Conservation (phyloP, 306 rosid species). For the Ochetophila trinervis region DNA sequence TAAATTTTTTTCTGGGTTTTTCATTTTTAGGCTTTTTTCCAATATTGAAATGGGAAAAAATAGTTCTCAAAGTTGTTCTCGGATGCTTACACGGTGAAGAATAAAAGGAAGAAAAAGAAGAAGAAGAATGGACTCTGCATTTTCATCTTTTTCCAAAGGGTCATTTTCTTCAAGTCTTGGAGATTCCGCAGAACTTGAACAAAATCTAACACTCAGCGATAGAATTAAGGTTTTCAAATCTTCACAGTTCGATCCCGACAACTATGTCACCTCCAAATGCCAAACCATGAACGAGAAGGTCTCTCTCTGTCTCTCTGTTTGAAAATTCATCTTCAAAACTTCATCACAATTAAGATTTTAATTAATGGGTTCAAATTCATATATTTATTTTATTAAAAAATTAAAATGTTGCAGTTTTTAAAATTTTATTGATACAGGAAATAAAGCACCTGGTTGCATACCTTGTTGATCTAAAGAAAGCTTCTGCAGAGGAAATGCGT, state of each 20-base stretch:
- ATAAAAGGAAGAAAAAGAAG: too few relatives aligned
- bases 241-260: conserved; percentile 58
- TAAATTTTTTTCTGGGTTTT: too few relatives aligned
- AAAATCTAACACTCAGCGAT: conserved; percentile 60
- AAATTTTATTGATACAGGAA: conserved; percentile 43
- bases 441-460: conserved; percentile 57
- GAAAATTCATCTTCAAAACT: background rate
- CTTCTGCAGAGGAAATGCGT: conserved; percentile 99
- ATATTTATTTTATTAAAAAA: background rate
- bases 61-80: too few relatives aligned
- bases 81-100: too few relatives aligned
- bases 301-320: background rate
- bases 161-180: conserved; percentile 54
- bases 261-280: conserved; percentile 65
- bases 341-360: background rate
- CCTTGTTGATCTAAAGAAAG: conserved; percentile 77
- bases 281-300: conserved; percentile 80
- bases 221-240: conserved; percentile 64
- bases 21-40: too few relatives aligned
- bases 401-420: background rate
- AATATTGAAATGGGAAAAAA: too few relatives aligned
- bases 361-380: background rate
- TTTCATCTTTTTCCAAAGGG: conserved; percentile 39
- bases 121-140: conserved; percentile 36
- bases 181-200: conserved; percentile 51